phyloP scores from a whole-genome alignment of 1,284 basidiomycete genomes.

The Termitomyces sp. region DNA sequence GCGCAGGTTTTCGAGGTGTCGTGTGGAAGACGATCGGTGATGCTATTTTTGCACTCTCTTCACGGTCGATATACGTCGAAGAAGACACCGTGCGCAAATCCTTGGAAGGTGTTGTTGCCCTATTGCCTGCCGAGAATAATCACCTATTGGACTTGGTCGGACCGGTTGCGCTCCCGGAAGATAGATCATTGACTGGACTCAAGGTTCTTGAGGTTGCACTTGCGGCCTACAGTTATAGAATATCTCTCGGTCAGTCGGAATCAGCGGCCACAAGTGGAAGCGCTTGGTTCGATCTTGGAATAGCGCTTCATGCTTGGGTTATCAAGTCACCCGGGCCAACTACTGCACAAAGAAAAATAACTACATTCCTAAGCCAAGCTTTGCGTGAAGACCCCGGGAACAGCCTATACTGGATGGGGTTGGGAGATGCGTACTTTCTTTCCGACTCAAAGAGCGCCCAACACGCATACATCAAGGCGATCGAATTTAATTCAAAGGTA shows the following conservation, averaged over 20 bases:
- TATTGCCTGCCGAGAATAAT: constrained; percentile 37
- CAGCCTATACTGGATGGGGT: constrained; percentile 75
- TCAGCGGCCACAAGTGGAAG: constrained; percentile 47
- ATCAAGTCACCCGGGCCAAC: constrained; percentile 30
- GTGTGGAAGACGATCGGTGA: constrained; percentile 89
- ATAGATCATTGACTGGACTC: constrained; percentile 29
- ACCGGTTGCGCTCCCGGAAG: constrained; percentile 25
- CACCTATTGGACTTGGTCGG: constrained; percentile 41
- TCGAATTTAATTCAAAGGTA: constrained; percentile 82
- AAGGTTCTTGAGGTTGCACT: constrained; percentile 57
- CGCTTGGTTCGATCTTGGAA: constrained; percentile 76
- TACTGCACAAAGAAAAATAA: constrained; percentile 47
- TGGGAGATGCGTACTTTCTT: constrained; percentile 76
- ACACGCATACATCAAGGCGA: constrained; percentile 87
- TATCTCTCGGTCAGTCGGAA: constrained; percentile 64
- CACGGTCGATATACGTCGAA: constrained; percentile 39
- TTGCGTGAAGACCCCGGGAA: constrained; percentile 74
- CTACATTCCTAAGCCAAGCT: constrained; percentile 68
- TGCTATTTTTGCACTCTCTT: constrained; percentile 64
- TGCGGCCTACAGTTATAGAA: constrained; percentile 68
- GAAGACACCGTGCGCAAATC: constrained; percentile 33
- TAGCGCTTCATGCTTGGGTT: constrained; percentile 57
- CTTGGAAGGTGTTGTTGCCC: constrained; percentile 32
- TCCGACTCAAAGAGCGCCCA: constrained; percentile 72
- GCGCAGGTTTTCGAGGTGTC: constrained; percentile 62